These are phyloP conservation scores for Kwoniella heveanensis DNA, from an alignment of 768 basidiomycete genomes.

Conservation along the genomic window DNA sequence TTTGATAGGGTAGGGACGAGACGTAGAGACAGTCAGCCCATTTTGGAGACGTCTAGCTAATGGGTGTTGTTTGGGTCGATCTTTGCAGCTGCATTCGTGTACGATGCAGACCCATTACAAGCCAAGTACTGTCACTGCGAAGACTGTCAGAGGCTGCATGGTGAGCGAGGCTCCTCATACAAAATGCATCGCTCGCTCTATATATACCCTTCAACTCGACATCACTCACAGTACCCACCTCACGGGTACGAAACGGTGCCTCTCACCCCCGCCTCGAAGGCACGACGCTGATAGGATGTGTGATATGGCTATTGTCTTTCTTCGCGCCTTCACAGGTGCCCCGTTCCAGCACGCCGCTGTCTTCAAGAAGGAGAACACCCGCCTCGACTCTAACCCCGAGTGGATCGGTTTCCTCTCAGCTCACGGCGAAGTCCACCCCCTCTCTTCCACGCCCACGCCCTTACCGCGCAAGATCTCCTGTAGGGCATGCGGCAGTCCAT, in stretches of 20 bases:
- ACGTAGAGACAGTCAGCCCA: too few relatives aligned
- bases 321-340: slow-evolving; percentile 27
- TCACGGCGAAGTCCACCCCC: slow-evolving; percentile 48
- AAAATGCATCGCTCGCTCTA: too few relatives aligned
- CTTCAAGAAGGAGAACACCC: slow-evolving; percentile 44
- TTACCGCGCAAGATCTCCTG: slow-evolving; percentile 47
- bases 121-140: slow-evolving; percentile 49
- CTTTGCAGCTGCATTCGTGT: slow-evolving; percentile 44
- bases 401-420: slow-evolving; percentile 49
- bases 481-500: slow-evolving; percentile 42
- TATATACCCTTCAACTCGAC: too few relatives aligned
- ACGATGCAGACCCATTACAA: slow-evolving; percentile 29
- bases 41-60: too few relatives aligned
- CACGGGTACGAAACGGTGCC: too few relatives aligned
- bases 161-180: too few relatives aligned
- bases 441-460: slow-evolving; percentile 41
- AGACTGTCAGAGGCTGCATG: slow-evolving; percentile 49
- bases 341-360: slow-evolving; percentile 44
- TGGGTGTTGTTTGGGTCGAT: too few relatives aligned
- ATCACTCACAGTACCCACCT: too few relatives aligned
- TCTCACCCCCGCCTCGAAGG: too few relatives aligned
- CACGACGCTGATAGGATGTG: too few relatives aligned
- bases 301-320: too few relatives aligned
- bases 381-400: slow-evolving; percentile 36
- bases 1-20: not conserved